Evolutionary conservation across 164 flowering plant species (phyloP), one percentile per base, ranked within the genome.

Genomic region (Macadamia tetraphylla): DNA sequence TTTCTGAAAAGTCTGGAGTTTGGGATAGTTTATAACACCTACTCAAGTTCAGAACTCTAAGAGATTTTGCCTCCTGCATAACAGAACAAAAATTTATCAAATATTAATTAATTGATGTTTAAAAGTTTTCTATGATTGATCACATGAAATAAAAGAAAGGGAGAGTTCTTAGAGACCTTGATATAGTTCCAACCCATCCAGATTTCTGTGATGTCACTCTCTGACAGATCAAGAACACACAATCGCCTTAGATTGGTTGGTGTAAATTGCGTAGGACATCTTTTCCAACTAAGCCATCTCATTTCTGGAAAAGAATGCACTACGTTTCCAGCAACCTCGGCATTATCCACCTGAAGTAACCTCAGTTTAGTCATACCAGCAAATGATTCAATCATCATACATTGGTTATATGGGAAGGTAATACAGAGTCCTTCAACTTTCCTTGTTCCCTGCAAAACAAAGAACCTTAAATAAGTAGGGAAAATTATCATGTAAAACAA

Each of bases 201-300:
- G 7, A 1, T 18, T 44, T 14, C 18, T 5, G 11, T 14, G 6
- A 63, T 44, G 8, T 14, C 42, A 17, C 52, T 63, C 6, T 6
- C n/a, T 14, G 17, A 15, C 66, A 63, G 42, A 46, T 63, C 66
- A 40, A 42, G 66, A 44, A 63, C 49, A 32, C 11, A 13, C n/a
- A 63, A 6, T 6, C 42, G n/a, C n/a, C 42, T 46, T 14, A 9
- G 66, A 15, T 18, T 23, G n/a, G 15, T n/a, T 13, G 52, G 66
- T 32, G 42, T 1, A 12, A 23, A 63, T 18, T 42, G 6, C 52
- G 3, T 10, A 35, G 53, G 66, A 13, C 66, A 63, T 35, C 40
- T 5, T 43, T 63, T 43, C 52, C 66, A 63, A 15, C 23, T 43
- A 14, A 63, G 46, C 66, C 52, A 63, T 42, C 23, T 46, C 9